Base-by-base conservation (phyloP, 75 land plant genomes). In the Selaginella tamariscina region DNA sequence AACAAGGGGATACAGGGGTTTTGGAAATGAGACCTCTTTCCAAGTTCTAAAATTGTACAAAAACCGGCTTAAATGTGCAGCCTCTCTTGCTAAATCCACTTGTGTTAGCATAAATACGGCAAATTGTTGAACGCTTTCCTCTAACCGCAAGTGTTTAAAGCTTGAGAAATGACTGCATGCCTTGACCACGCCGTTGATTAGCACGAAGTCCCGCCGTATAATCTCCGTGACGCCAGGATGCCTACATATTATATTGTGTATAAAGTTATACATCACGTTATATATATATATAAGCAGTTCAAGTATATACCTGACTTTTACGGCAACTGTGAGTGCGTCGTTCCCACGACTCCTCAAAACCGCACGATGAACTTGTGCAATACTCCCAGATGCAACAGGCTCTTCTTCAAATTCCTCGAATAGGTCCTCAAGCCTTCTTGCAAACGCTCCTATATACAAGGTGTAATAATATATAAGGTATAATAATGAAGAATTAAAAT, bases 11-110 rank as follows among this genome's bases (percentile, higher is more conserved):
- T 89, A 89, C 32, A 89, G 24, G 24, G 95, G 95, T 76, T 77
- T 84, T 13, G 95, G 95, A 67, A 89, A 89, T 22, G 91, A 89
- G 1, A 85, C 91, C 73, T 87, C 84, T 68, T 87, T 89, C 95
- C 85, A 87, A 24, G 73, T 76, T 11, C 95, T 76, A 56, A 89
- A 89, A 67, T 89, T 89, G 66, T 89, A 89, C 29, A 77, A 69
- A 70, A 87, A 89, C 0, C 91, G 83, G 70, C 88, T 89, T 75
- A 89, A 65, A 62, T 89, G 85, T n/a, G 95, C 87, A 64, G 88
- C 91, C 70, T 89, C 91, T 75, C 88, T 80, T 9, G 95, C 82
- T 65, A 89, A 83, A 78, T 89, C 95, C 72, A 76, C 78, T 71
- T 88, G 91, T 22, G 84, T 83, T 76, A 83, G 72, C 92, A 88